Percentiles rank a stretch among this genome's conserved stretches.
Evolutionary conservation across 768 basidiomycete species (phyloP).

Genomic region (Amanita jacksonii): DNA sequence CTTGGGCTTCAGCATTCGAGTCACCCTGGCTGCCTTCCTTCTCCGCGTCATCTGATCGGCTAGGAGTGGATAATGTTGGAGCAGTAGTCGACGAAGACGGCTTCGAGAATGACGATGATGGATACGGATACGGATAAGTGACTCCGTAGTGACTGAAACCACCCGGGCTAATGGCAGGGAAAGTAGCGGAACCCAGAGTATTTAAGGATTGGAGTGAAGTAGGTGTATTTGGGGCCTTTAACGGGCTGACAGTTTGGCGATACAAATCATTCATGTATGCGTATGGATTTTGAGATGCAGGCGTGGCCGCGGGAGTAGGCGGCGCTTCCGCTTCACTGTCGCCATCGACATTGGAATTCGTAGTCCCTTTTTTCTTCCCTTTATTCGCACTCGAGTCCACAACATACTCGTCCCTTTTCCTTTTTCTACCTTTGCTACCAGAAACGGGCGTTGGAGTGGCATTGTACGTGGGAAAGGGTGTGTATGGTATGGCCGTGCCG

Average conservation of each 20-base stretch:
- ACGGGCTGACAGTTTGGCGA: constrained; percentile 12
- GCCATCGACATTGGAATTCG: constrained; percentile 4
- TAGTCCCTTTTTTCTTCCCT: constrained; percentile 10
- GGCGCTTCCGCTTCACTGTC: constrained; percentile 5
- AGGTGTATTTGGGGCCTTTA: no score
- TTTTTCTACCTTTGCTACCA: not conserved
- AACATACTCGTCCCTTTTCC: constrained; percentile 3
- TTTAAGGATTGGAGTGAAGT: not conserved
- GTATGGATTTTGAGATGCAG: constrained; percentile 4
- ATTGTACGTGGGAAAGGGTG: not conserved
- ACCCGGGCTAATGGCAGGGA: not conserved
- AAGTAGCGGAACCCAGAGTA: not conserved
- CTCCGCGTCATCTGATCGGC: not conserved
- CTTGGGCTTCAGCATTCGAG: not conserved
- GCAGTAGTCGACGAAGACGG: not conserved
- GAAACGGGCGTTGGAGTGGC: not conserved
- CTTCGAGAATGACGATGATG: constrained; percentile 1
- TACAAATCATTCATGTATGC: constrained; percentile 8
- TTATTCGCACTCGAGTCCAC: constrained; percentile 3
- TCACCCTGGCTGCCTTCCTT: not conserved
- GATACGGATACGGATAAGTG: constrained; percentile 17
- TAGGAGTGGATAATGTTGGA: not conserved
- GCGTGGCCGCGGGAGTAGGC: not conserved
- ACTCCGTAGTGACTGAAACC: not conserved
- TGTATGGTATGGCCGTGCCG: not conserved